These are phyloP conservation scores for Hortiboletus campestris DNA, from an alignment of 768 basidiomycete species.

Conservation along the genomic window DNA sequence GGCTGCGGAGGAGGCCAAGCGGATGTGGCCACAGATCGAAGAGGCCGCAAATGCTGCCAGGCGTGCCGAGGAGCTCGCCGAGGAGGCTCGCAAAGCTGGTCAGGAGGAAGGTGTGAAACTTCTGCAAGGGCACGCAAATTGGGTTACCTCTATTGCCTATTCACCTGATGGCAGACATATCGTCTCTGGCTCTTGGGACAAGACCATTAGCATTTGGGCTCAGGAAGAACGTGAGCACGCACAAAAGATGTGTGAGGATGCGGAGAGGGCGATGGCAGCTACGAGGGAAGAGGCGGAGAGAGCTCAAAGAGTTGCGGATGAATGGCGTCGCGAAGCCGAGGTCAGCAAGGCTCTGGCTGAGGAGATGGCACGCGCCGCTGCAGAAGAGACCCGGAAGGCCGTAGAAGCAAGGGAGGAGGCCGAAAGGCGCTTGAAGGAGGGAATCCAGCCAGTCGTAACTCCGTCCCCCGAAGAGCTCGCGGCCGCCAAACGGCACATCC, in stretches of 20 bases:
- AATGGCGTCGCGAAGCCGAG: constrained; percentile 18
- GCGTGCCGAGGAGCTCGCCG: constrained; percentile 1
- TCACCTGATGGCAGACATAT: no score
- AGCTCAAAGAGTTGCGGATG: constrained; percentile 14
- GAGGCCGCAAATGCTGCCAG: neutral
- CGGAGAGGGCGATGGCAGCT: constrained; percentile 9
- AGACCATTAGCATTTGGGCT: no score
- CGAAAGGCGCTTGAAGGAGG: constrained; percentile 18
- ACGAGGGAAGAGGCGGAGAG: constrained; percentile 14
- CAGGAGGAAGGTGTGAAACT: constrained; percentile 4
- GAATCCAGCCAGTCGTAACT: constrained; percentile 22
- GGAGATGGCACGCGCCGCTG: constrained; percentile 7
- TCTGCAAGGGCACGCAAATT: no score
- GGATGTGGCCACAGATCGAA: constrained; percentile 9
- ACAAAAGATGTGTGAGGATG: constrained; percentile 14
- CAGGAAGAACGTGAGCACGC: constrained; percentile 10
- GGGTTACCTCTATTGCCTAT: no score
- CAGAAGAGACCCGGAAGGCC: constrained; percentile 17
- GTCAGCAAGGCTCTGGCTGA: constrained; percentile 18
- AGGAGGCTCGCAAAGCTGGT: constrained; percentile 1
- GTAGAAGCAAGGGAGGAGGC: constrained; percentile 15
- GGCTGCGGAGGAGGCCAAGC: constrained; percentile 8
- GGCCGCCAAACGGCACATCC: constrained; percentile 18
- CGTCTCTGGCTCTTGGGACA: no score
- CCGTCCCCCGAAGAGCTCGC: constrained; percentile 13